Evolutionary conservation across 495 filamentous ascomycete genomes (phyloP).

Genomic region (Annulohypoxylon nitens): DNA sequence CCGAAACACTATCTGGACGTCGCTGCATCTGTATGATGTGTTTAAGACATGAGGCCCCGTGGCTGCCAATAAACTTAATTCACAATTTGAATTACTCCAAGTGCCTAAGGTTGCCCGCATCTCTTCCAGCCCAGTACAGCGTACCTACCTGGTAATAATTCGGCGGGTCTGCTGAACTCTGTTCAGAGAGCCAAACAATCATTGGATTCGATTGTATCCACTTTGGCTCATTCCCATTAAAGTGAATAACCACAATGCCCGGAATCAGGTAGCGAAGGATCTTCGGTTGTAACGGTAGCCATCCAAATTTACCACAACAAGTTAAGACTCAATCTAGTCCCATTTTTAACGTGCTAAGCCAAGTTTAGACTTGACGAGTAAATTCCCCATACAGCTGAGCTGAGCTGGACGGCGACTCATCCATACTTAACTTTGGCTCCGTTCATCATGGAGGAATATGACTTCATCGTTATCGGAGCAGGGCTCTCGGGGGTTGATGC

Average conservation of each 20-base stretch:
- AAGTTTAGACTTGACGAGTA: not conserved
- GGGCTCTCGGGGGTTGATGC: slow-evolving; percentile 83
- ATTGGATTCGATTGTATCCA: too few relatives aligned
- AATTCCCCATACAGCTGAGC: not conserved
- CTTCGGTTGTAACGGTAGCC: not conserved
- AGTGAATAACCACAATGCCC: not conserved
- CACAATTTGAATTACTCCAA: too few relatives aligned
- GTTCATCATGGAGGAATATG: slow-evolving; percentile 51
- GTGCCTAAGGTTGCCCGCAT: too few relatives aligned
- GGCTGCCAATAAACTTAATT: too few relatives aligned
- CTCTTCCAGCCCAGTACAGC: too few relatives aligned
- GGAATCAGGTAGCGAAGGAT: not conserved
- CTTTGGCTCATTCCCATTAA: too few relatives aligned
- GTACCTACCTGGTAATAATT: too few relatives aligned
- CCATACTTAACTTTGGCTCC: not conserved
- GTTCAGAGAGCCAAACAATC: too few relatives aligned
- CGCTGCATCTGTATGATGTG: too few relatives aligned
- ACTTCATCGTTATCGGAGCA: slow-evolving; percentile 78
- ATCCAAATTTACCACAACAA: not conserved
- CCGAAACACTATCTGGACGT: too few relatives aligned
- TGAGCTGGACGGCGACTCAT: not conserved
- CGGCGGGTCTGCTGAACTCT: too few relatives aligned
- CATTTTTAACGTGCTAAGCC: slow-evolving; percentile 1
- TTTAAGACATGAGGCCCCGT: too few relatives aligned
- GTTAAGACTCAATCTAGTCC: not conserved